Percentiles rank a stretch among this genome's conserved stretches.
phyloP scores from a whole-genome alignment of 2,329 filamentous ascomycete genomes.

The Sodiomyces alkalinus region DNA sequence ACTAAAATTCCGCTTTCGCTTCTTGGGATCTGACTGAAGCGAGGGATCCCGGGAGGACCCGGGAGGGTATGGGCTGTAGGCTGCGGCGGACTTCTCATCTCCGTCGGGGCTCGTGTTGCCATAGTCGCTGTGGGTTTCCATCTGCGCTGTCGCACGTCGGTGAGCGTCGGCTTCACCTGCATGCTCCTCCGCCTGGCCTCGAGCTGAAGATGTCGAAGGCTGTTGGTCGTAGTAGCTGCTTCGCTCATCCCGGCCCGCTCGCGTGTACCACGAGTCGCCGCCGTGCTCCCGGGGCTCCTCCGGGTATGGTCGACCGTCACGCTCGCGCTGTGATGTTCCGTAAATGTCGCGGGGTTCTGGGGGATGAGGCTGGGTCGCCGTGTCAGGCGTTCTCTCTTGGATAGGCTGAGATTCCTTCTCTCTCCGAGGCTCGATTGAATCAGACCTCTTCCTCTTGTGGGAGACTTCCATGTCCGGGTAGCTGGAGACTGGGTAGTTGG shows the following conservation, averaged over 20 bases:
- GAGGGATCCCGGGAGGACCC: conserved; percentile 27
- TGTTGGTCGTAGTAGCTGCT: conserved; percentile 29
- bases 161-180: conserved; percentile 24
- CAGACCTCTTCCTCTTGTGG: conserved; percentile 57
- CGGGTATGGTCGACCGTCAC: conserved; percentile 29
- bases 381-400: conserved; percentile 20
- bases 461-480: conserved; percentile 31
- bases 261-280: conserved; percentile 33
- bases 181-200: conserved; percentile 34
- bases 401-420: conserved; percentile 13
- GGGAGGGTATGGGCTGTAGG: conserved; percentile 28
- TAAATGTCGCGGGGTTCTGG: conserved; percentile 26
- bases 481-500: conserved; percentile 21
- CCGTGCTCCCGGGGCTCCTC: conserved; percentile 28
- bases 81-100: conserved; percentile 27
- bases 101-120: conserved; percentile 37
- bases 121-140: conserved; percentile 31
- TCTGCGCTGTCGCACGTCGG: conserved; percentile 27
- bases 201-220: conserved; percentile 26
- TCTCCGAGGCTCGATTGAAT: conserved; percentile 36
- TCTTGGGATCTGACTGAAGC: conserved; percentile 48
- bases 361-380: conserved; percentile 14
- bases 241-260: conserved; percentile 31
- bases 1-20: conserved; percentile 70
- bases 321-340: conserved; percentile 27